Base-by-base conservation (phyloP, 768 basidiomycete species). In the Termitomyces sp. region DNA sequence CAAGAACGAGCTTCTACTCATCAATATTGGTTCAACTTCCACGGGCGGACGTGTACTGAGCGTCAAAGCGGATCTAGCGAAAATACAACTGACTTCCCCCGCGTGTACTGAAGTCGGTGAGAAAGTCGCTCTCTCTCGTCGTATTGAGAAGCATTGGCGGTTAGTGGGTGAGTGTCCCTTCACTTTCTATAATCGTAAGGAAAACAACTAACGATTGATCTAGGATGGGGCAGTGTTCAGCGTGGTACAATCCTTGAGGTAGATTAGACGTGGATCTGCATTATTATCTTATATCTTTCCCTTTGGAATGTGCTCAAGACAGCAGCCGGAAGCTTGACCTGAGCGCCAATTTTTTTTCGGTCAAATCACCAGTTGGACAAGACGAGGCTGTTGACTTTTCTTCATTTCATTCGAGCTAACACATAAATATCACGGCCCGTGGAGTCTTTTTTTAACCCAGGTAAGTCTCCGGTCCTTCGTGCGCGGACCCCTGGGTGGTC, bases 131-230 rank as follows among this genome's bases (percentile, higher is more conserved):
- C 74, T 98, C 46, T 93, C 91, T 33, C 81, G 96, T 60, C 82
- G 96, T 64, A 97, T 98, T 64, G 96, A 98, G 76, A 97, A 97
- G 77, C 95, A 96, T 77, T 97, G 95, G 95, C 89, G 95, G 58
- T 83, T 97, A 67, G 95, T 98, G 56, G 95, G 93, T 88, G 68
- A 77, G 90, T 84, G 43, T 20, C 1, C 41, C 50, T 55, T 23
- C 18, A 23, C 32, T 58, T 38, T 33, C 7, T n/a, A 43, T 28
- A 49, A 1, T 38, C n/a, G 40, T 28, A 46, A 0, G 41, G 13
- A 10, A 5, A 50, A 36, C 23, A 60, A 47, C 58, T 49, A 41
- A 54, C 49, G 10, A 47, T 36, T 28, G 55, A 16, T 41, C 9
- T 52, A 82, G 80, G 81, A 26, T 83, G 82, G 82, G 91, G 91